Evolutionary conservation across 345 rosid species (phyloP).

Genomic region (Populus nigra): DNA sequence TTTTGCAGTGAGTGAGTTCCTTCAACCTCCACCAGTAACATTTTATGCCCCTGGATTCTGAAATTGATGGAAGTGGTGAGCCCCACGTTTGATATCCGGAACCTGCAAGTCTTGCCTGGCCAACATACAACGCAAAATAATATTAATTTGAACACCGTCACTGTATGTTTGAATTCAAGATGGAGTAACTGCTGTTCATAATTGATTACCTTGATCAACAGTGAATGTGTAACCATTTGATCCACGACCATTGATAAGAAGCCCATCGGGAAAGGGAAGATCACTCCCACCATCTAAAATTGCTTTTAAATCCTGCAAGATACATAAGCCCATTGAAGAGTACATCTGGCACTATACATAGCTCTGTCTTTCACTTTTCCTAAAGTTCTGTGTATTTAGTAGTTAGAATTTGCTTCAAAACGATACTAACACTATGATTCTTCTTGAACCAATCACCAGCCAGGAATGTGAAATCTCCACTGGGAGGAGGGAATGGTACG

Average conservation of each 20-base stretch:
- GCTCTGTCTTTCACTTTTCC: background rate
- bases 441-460: conserved; percentile 75
- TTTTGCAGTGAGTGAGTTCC: conserved; percentile 33
- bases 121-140: conserved; percentile 1
- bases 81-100: conserved; percentile 35
- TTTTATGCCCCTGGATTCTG: conserved; percentile 32
- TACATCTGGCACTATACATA: background rate
- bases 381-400: background rate
- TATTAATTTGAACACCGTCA: background rate
- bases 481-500: conserved; percentile 68
- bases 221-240: conserved; percentile 49
- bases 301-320: conserved; percentile 52
- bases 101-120: conserved; percentile 34
- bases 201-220: conserved; percentile 55
- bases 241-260: conserved; percentile 62
- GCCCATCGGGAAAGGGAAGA: conserved; percentile 65
- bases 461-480: conserved; percentile 64
- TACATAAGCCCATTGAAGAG: conserved; percentile 1
- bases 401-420: background rate
- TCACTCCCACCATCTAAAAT: conserved; percentile 48
- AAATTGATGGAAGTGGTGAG: conserved; percentile 27
- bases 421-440: conserved; percentile 49
- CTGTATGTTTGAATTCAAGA: background rate
- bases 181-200: background rate
- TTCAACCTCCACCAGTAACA: conserved; percentile 34